Evolutionary conservation across 2,329 filamentous ascomycete species (phyloP), one percentile per base, ranked within the genome.

Genomic region (Scleromitrula shiraiana): DNA sequence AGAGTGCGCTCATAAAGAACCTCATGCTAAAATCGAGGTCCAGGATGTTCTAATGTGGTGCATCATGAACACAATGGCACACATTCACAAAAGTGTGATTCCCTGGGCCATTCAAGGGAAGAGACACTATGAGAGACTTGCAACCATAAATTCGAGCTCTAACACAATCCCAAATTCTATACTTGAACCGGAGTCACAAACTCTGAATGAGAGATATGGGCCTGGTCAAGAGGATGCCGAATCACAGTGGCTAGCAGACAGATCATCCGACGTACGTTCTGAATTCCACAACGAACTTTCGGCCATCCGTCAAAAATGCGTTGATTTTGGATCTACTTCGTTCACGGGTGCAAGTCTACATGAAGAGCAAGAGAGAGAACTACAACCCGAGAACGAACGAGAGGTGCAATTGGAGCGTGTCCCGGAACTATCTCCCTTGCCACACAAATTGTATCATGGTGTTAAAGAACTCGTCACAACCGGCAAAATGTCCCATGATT

Each of bases 311-410:
- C 30, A 52, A 2, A 66, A 66, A 22, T 73, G 70, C 49, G 41
- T 51, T 1, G 59, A 70, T 9, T 70, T 72, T 45, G 60, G 59
- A 1, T 53, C 62, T 2, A 32, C 54, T 0, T 53, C 63, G 2
- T 56, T 70, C 22, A 53, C 60, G 1, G 57, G 66, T 0, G 65
- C 67, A 0, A 63, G 65, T 0, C 62, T 85, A 0, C 65, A 76
- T 2, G 80, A 86, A 56, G 83, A 88, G 49, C 80, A 87, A 53
- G 83, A 88, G 58, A 70, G 82, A 0, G 83, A 87, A 52, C 66
- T 88, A 0, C 70, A 77, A 0, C 79, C 78, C 0, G 82, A 88
- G 51, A 71, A 77, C 1, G 78, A 87, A 53, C 64, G 74, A 22
- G 78, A 87, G 56, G 66, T 71, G 1, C 65, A 84, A 41, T 54